Conservation (phyloP, 805 yeast species). For the Yarrowia keelungensis region DNA sequence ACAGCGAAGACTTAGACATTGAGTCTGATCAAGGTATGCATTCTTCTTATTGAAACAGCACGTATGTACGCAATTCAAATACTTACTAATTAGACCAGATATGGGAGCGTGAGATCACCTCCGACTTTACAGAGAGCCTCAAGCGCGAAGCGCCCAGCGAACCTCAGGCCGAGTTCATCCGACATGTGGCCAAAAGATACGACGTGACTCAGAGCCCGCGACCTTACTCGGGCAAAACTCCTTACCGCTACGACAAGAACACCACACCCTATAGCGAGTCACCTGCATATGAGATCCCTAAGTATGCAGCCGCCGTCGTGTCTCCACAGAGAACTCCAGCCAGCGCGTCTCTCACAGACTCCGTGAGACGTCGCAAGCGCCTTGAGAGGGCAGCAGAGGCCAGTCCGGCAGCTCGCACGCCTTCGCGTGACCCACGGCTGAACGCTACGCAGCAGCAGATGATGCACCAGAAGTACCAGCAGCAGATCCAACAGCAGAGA, state of each 20-base stretch:
- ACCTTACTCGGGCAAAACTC: conserved; percentile 28
- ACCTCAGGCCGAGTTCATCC: conserved; percentile 24
- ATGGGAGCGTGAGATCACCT: conserved; percentile 38
- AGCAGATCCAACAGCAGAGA: conserved; percentile 12
- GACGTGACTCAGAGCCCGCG: conserved; percentile 26
- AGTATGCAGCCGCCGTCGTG: conserved; percentile 11
- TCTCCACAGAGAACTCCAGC: conserved; percentile 32
- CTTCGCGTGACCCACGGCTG: conserved; percentile 25
- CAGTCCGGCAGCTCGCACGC: conserved; percentile 20
- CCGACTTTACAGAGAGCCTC: conserved; percentile 37
- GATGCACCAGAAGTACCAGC: conserved; percentile 30
- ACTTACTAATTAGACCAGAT: conserved; percentile 39
- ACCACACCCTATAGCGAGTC: conserved; percentile 27
- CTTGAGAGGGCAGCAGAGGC: conserved; percentile 22
- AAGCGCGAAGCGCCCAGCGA: conserved; percentile 20
- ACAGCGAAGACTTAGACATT: conserved; percentile 18
- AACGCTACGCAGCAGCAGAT: conserved; percentile 14
- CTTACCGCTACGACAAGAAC: conserved; percentile 28
- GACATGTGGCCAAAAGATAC: conserved; percentile 36
- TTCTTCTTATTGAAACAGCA: conserved; percentile 37
- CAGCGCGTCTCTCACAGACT: conserved; percentile 10
- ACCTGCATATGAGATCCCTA: conserved; percentile 26
- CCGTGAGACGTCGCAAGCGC: conserved; percentile 34
- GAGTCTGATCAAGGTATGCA: conserved; percentile 37
- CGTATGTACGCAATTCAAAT: conserved; percentile 38